phyloP scores from a whole-genome alignment of 2,329 filamentous ascomycete genomes.

The Bertia moriformis region DNA sequence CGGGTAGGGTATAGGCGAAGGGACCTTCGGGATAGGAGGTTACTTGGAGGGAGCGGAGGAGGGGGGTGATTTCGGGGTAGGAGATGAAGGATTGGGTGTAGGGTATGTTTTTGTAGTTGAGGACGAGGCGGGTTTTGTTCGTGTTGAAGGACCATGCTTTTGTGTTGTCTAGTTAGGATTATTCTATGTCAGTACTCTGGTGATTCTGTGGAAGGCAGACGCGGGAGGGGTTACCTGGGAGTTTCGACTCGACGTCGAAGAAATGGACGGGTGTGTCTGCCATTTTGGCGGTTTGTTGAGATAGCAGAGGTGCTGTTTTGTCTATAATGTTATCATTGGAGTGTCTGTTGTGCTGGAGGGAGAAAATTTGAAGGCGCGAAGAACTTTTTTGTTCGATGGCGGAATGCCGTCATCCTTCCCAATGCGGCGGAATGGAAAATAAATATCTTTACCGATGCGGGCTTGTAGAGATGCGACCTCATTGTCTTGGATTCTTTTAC shows the following conservation, averaged over 20 bases:
- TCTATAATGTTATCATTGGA: too few species aligned
- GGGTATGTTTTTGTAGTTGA: slow-evolving; percentile 3
- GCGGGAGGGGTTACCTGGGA: slow-evolving; percentile 1
- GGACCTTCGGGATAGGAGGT: background rate
- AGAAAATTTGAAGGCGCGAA: too few species aligned
- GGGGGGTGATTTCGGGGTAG: slow-evolving; percentile 5
- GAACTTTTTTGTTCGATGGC: too few species aligned
- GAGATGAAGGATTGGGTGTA: slow-evolving; percentile 3
- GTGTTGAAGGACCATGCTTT: slow-evolving; percentile 5
- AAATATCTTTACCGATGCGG: too few species aligned
- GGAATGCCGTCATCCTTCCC: too few species aligned
- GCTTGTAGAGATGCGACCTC: too few species aligned
- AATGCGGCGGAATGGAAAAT: too few species aligned
- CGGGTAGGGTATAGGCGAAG: background rate
- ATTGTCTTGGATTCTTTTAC: too few species aligned
- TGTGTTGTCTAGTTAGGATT: slow-evolving; percentile 1
- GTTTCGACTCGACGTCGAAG: background rate
- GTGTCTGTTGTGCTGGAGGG: too few species aligned
- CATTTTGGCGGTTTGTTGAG: background rate
- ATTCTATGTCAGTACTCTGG: background rate
- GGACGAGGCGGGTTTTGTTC: slow-evolving; percentile 2
- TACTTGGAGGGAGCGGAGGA: background rate
- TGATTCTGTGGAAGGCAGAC: background rate
- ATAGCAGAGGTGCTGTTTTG: too few species aligned
- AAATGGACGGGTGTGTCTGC: background rate